Evolutionary conservation across 129 eudicot genomes (phyloP), one percentile per base, ranked within the genome.

Genomic region (Tagetes patula): DNA sequence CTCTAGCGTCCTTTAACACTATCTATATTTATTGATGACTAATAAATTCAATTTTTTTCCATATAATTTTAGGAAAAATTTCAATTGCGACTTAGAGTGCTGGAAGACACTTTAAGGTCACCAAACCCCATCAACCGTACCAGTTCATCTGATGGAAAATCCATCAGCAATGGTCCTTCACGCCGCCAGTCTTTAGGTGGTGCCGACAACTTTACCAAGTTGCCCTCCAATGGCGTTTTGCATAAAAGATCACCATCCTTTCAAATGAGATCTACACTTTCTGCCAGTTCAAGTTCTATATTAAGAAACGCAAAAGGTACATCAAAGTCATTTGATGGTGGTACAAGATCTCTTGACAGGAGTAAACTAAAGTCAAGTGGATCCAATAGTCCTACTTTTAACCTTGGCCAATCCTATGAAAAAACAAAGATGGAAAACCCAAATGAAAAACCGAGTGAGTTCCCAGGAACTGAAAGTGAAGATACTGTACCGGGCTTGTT

Each of bases 101-200:
- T 91, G 61, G 97, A 91, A 82, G 97, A 91, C 65, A 91, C 90
- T 30, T 73, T 88, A 76, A 85, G 94, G 77, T 83, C 94, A 30
- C 84, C 97, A 39, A 85, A 71, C 72, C 75, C 81, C 41, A 63
- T 69, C 55, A 78, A 72, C 72, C 82, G 73, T 65, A 71, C 42
- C 37, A 45, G 73, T 41, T 78, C 82, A 12, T 70, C 88, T 12
- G 97, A 91, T 73, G 92, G 83, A 59, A 88, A 83, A 77, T 82
- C 80, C 83, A 77, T 82, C 53, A 81, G 80, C 77, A 88, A 83
- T 75, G 84, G 92, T 66, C 74, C 72, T 77, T 79, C 90, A 13
- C 96, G 91, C 38, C 93, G 96, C 73, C 97, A 86, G 70, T 91
- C 97, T 60, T 74, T 88, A 36, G 97, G 97, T 39, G 97, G 97